Base-by-base conservation (phyloP, 768 basidiomycete species). In the Rhodosporidiobolus sp. region DNA sequence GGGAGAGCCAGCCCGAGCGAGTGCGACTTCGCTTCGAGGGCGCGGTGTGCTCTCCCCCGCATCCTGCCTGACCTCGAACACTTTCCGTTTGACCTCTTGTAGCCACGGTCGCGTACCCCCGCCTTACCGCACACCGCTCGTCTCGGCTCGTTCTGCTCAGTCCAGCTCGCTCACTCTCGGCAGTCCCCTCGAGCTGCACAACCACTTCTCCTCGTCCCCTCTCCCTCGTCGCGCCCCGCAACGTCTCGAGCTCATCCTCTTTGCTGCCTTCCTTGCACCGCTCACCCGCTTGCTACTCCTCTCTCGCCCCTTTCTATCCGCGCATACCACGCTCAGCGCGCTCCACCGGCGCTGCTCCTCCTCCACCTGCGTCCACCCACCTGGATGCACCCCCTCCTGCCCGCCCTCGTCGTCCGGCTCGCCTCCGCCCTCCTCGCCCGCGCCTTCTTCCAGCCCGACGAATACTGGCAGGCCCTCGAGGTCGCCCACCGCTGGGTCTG, bases 381-480 rank as follows among this genome's bases (percentile, higher is more conserved):
- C 38, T 14, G 38, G 38, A 43, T 43, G 38, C 34, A 22, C 55
- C 11, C 60, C 56, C 63, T 60, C 49, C 59, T 67, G 9, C n/a
- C 79, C 43, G 65, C 80, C 7, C 69, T 82, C 63, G 26, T 67
- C 1, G 45, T 82, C 58, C 80, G 82, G 5, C 67, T 79, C 14
- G 14, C 79, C 14, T 69, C 79, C 57, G 89, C 91, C 0, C 79
- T 94, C 45, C 81, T 83, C 52, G 94, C 92, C 0, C 85, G 85
- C 65, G 92, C 94, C 8, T 90, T 90, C 83, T 98, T 98, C 80
- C 94, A 97, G 80, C 94, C 96, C 16, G 96, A 99, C 81, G 96
- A 98, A 81, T 95, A 90, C 81, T 97, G 90, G 77, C 96, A 99
- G 79, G 86, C 93, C 11, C 85, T 98, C 55, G 96, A 99, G 79